A percentile compares a stretch with the other conserved stretches of the same genome.
phyloP scores from a whole-genome alignment of 2,329 filamentous ascomycete genomes.

The Paramyrothecium roridum region DNA sequence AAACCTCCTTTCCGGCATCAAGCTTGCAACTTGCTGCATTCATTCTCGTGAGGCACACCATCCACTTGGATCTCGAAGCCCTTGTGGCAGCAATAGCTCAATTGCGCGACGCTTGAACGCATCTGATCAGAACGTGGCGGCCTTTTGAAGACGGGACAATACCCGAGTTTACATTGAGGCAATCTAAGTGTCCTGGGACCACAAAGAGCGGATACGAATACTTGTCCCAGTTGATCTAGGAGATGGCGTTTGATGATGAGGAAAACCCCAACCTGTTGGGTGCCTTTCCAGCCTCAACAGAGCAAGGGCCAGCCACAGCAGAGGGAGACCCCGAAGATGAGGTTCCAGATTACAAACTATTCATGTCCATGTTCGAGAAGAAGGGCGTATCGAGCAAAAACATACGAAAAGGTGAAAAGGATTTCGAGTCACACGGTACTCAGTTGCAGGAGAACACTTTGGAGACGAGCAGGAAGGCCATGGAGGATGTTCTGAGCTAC shows the following conservation, averaged over 20 bases:
- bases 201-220: no score
- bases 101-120: no score
- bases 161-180: no score
- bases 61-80: no score
- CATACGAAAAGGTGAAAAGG: conserved; percentile 91
- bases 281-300: conserved; percentile 4
- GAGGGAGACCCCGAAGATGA: conserved; percentile 73
- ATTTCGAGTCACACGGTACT: conserved; percentile 93
- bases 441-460: conserved; percentile 74
- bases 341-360: conserved; percentile 81
- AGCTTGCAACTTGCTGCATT: no score
- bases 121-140: no score
- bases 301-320: conserved; percentile 19
- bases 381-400: conserved; percentile 54
- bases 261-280: conserved; percentile 29
- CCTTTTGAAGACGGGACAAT: no score
- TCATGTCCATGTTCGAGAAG: conserved; percentile 50
- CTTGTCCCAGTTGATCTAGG: no score
- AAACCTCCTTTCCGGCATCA: no score
- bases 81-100: no score
- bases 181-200: no score
- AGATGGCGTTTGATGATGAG: conserved; percentile 43
- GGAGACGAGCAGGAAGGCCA: conserved; percentile 76
- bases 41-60: no score
- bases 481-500: conserved; percentile 82